Base-by-base conservation (phyloP, 2,329 filamentous ascomycete genomes). In the Clarireedia monteithiana region DNA sequence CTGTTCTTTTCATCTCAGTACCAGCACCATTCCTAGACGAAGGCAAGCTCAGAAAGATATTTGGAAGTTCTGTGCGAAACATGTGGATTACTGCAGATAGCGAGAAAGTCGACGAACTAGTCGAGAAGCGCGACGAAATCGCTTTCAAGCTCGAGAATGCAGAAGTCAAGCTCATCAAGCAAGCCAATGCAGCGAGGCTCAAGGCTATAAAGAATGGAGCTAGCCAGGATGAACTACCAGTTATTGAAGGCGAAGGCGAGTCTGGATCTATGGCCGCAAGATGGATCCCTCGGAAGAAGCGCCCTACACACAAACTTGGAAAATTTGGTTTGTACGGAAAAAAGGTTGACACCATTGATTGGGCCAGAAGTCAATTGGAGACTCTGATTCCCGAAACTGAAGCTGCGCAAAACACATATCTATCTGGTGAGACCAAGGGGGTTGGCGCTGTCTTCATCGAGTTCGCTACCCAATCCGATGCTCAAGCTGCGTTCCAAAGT, bases 341-440 rank as follows among this genome's bases (percentile, higher is more conserved):
- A 68, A 94, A 95, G 70, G 91, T 96, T 15, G 94, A 99, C 72
- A 94, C 91, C 0, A 96, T 99, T 70, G 84, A 92, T 60, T 96
- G 88, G 87, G 88, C 84, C 60, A 87, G 94, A 51, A 76, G 78
- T 1, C 87, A 95, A 70, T 82, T 96, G 52, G 81, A 86, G 61
- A 83, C 84, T 49, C 80, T 95, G 46, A 85, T 86, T 52, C 85
- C 88, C 0, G 79, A 88, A 58, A 85, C 90, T 30, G 80, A 87
- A 50, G 76, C 80, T 44, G 78, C 83, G 24, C 89, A 94, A 69
- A 78, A 76, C 42, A 77, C 80, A 49, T 88, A 92, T 67, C 80
- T 78, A 50, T 73, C 76, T 26, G 83, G 87, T 51, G 79, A 88
- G 40, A 82, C 77, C 47, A 80, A 83, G 59, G 80, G 83, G 60